phyloP scores from a whole-genome alignment of 1,284 basidiomycete genomes.

The Ustilago cynodontis region DNA sequence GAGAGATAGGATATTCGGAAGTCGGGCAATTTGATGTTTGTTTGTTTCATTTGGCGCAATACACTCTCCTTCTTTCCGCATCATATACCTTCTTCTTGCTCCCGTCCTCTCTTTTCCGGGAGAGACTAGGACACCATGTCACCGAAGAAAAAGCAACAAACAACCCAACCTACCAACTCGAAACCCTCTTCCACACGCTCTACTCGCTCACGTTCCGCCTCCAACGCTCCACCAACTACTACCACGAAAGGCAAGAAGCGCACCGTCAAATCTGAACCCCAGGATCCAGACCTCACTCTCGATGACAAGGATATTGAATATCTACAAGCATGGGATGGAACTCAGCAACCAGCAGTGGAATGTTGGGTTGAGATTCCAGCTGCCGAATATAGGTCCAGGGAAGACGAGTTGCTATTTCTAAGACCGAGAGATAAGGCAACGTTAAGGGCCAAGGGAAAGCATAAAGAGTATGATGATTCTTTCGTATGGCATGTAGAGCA shows the following conservation, averaged over 20 bases:
- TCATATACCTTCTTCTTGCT: background rate
- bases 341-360: background rate
- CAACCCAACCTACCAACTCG: constrained; percentile 2
- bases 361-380: constrained; percentile 34
- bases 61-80: background rate
- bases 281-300: background rate
- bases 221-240: constrained; percentile 8
- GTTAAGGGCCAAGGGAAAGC: constrained; percentile 17
- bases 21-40: constrained; percentile 2
- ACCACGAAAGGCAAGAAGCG: background rate
- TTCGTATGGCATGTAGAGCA: constrained; percentile 16
- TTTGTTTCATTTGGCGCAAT: background rate
- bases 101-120: background rate
- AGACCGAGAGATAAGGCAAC: constrained; percentile 12
- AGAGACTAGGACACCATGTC: constrained; percentile 8
- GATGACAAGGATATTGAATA: background rate
- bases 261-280: constrained; percentile 6
- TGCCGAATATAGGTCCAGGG: background rate
- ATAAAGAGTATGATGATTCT: constrained; percentile 9
- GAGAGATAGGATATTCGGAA: too few species aligned
- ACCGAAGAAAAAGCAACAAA: constrained; percentile 24
- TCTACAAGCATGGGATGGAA: constrained; percentile 9
- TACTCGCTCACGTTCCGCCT: constrained; percentile 28
- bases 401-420: constrained; percentile 28
- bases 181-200: constrained; percentile 16